Evolutionary conservation across 768 basidiomycete genomes (phyloP).

Genomic region (Agrocybe pediades): DNA sequence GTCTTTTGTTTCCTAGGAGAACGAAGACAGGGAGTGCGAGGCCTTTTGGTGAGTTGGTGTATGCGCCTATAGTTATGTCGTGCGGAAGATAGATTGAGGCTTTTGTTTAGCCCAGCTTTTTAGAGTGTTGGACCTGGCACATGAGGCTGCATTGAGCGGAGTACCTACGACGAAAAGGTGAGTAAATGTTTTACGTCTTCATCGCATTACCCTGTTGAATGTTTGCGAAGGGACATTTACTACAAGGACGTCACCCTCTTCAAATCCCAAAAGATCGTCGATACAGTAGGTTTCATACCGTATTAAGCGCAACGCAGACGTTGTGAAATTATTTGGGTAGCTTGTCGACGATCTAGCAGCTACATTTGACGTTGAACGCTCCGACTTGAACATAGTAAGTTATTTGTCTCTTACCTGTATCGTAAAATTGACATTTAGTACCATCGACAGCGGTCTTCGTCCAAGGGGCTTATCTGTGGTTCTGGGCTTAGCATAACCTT

Average conservation of each 20-base stretch:
- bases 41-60: conserved; percentile 33
- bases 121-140: conserved; percentile 64
- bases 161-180: conserved; percentile 70
- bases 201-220: conserved; percentile 10
- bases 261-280: conserved; percentile 74
- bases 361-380: conserved; percentile 70
- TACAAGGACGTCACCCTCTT: conserved; percentile 86
- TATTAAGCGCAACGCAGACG: background rate
- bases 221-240: conserved; percentile 71
- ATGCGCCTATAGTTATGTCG: conserved; percentile 7
- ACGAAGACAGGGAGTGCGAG: conserved; percentile 36
- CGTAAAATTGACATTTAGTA: conserved; percentile 3
- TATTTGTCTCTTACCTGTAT: background rate
- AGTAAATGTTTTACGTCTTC: background rate
- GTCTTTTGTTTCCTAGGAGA: conserved; percentile 37
- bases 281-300: conserved; percentile 51
- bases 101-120: conserved; percentile 62
- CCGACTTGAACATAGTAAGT: conserved; percentile 78
- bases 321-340: conserved; percentile 37
- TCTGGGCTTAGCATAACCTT: conserved; percentile 61
- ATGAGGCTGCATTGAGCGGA: conserved; percentile 59
- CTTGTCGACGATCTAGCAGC: conserved; percentile 90
- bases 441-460: conserved; percentile 72
- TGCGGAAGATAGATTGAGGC: conserved; percentile 1
- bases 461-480: conserved; percentile 87